Conservation (phyloP, 495 filamentous ascomycete genomes). For the Penicillium canescens region DNA sequence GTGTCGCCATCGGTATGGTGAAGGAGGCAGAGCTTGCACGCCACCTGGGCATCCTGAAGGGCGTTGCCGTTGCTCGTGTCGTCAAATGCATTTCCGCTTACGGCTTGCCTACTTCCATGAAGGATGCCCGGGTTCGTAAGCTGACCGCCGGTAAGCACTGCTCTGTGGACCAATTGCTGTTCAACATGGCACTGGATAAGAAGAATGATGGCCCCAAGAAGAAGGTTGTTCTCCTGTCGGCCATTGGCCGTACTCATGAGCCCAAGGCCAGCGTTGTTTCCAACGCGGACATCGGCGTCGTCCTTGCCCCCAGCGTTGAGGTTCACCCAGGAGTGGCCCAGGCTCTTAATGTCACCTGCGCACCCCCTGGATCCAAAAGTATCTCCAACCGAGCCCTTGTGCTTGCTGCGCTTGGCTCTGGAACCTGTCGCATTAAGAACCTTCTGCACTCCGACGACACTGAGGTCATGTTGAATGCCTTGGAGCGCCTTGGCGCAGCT, state of each 20-base stretch:
- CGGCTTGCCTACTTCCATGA: constrained; percentile 81
- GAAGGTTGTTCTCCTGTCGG: constrained; percentile 92
- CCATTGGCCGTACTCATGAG: constrained; percentile 86
- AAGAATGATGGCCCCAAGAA: constrained; percentile 97
- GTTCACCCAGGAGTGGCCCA: constrained; percentile 68
- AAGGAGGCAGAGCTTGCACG: constrained; percentile 94
- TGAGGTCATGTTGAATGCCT: constrained; percentile 91
- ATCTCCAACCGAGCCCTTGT: constrained; percentile 95
- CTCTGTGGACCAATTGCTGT: constrained; percentile 82
- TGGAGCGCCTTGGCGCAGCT: constrained; percentile 82
- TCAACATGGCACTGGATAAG: constrained; percentile 97
- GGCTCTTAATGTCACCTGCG: constrained; percentile 68
- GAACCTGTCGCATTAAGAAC: constrained; percentile 84
- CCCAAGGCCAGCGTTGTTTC: constrained; percentile 83
- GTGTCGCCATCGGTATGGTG: constrained; percentile 96
- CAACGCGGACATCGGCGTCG: constrained; percentile 79
- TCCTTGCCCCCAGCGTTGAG: constrained; percentile 77
- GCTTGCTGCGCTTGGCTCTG: constrained; percentile 85
- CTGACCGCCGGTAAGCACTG: constrained; percentile 86
- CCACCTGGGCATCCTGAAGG: constrained; percentile 83
- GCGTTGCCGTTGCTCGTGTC: constrained; percentile 84
- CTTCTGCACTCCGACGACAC: constrained; percentile 96
- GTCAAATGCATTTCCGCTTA: constrained; percentile 93
- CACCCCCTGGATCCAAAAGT: constrained; percentile 94
- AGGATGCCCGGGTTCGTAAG: constrained; percentile 81